Base-by-base conservation (phyloP, 345 rosid genomes). In the Ricinus communis region DNA sequence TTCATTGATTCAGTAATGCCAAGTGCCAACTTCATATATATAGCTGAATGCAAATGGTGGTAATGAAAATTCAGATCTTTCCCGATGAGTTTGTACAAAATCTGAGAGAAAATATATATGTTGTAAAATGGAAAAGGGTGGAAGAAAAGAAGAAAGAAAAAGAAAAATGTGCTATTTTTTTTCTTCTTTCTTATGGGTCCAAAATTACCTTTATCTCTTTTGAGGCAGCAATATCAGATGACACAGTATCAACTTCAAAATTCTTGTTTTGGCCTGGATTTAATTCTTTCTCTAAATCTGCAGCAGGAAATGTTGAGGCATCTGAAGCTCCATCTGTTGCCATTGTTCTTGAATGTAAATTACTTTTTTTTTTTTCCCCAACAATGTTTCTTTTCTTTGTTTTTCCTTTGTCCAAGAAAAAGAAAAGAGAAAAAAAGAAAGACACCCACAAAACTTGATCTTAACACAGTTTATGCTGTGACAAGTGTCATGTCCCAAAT, bases 161-260 rank as follows among this genome's bases (percentile, higher is more conserved):
- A 8, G 11, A 43, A 43, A 43, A 38, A 38, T 4, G 4, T 38
- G 5, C 4, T 8, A 43, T 11, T 8, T 1, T 12, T 8, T 12
- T 4, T 43, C 7, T 4, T 8, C 12, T 3, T 8, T 43, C 8
- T 43, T 8, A 1, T 19, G 12, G 30, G 40, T 22, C 10, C 11
- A 27, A n/a, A 45, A 55, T 41, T 67, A 81, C 81, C 83, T 70
- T 57, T n/a, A 62, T 70, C 31, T 73, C 64, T 61, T 45, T 21
- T 3, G 82, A 72, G 56, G 85, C 25, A 47, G 71, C 77, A 12
- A 83, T 82, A 30, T 79, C 82, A 14, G 80, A 79, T 0, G 94
- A 85, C 22, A 80, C 54, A 21, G 88, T 69, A 81, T 85, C 94
- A 33, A 80, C 77, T 62, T 80, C 65, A 4, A 85, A 74, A 24